Evolutionary conservation across 805 yeast species (phyloP), one percentile per base, ranked within the genome.

Genomic region (Yueomyces sinensis): DNA sequence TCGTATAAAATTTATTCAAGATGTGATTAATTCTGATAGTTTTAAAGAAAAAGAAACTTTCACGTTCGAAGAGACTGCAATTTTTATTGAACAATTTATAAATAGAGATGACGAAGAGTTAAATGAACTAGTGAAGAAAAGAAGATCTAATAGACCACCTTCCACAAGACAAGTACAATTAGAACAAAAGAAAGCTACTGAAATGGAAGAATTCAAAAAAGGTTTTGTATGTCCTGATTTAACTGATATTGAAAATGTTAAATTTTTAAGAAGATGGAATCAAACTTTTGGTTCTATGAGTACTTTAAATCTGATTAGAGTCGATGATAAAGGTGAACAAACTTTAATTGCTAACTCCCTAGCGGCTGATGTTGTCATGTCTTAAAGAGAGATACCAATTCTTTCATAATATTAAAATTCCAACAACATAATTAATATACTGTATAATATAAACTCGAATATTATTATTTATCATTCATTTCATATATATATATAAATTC

Each of bases 71-170:
- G 89, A 86, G 20, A 64, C 78, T 46, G 70, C 74, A 43, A 51
- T 61, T 0, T 69, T 86, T 40, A 65, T 82, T 33, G 71, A 70
- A 38, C 70, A 71, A 27, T 82, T 66, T 44, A 61, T 87, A 13
- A 54, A 68, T 13, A 70, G 95, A 54, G 78, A 76, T 47, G 82
- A 79, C 47, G 84, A 72, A 13, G 96, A 87, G 52, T 53, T 89
- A 34, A 69, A 69, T n/a, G 63, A 63, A 34, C 61, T 82, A 37
- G 70, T 68, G 40, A 57, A 53, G 4, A 72, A 67, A 36, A 72
- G 94, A 63, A 72, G 94, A 52, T 74, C 86, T n/a, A 93, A 94
- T 14, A 70, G 97, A 60, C 95, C 98, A 9, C 68, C 82, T 14
- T 58, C 81, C 5, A 71, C 70, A 40, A 74, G 74, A 50, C 94